Evolutionary conservation across 1,284 basidiomycete species (phyloP).

Genomic region (Apiotrichum gracile): DNA sequence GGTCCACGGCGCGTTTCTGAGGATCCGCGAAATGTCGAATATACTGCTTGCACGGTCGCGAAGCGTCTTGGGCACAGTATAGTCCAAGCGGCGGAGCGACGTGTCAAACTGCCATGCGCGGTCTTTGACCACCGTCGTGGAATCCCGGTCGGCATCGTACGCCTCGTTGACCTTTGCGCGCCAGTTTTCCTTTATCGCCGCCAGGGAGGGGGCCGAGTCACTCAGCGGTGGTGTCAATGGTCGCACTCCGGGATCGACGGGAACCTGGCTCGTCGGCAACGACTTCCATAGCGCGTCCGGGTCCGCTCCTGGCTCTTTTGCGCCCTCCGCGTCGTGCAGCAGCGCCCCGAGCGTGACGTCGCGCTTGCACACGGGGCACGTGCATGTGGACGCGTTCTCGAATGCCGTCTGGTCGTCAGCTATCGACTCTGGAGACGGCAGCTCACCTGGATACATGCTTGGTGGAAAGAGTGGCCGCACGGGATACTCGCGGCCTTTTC

Average conservation of each 20-base stretch:
- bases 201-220: neutral
- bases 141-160: neutral
- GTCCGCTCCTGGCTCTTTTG: neutral
- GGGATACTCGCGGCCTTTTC: neutral
- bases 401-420: neutral
- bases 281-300: neutral
- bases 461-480: neutral
- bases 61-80: neutral
- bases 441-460: neutral
- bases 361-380: neutral
- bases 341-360: neutral
- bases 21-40: neutral
- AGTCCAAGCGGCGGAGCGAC: neutral
- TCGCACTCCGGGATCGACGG: neutral
- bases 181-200: neutral
- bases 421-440: no score
- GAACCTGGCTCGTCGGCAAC: neutral
- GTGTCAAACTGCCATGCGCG: neutral
- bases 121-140: neutral
- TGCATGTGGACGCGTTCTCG: neutral
- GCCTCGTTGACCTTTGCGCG: neutral
- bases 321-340: neutral
- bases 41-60: neutral
- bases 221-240: neutral
- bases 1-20: neutral